These are phyloP conservation scores for Cladosporium sp. DNA, from an alignment of 2,329 filamentous ascomycete genomes.

Conservation along the genomic window DNA sequence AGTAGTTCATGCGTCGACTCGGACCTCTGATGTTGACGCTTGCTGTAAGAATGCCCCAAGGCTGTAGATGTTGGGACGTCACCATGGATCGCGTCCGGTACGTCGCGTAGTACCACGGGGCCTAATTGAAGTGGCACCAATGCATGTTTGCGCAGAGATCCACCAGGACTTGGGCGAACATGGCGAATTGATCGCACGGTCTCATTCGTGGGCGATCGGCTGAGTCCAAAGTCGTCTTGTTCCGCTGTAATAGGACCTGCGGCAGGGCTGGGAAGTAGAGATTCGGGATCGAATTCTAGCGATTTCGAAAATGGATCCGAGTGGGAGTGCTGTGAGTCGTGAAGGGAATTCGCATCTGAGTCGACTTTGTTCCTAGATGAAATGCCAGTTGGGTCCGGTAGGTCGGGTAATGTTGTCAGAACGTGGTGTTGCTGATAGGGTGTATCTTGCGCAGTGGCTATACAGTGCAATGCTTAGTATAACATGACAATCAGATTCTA, in stretches of 20 bases:
- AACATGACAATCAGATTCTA: background rate
- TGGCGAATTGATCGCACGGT: background rate
- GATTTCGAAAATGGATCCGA: constrained; percentile 16
- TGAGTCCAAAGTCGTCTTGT: background rate
- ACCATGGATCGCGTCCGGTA: background rate
- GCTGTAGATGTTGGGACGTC: background rate
- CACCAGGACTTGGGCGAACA: background rate
- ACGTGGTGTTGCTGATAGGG: background rate
- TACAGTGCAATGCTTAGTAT: background rate
- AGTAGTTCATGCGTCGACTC: constrained; percentile 15
- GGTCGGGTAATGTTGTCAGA: background rate
- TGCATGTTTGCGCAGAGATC: constrained; percentile 20
- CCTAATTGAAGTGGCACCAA: constrained; percentile 25
- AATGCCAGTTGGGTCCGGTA: background rate
- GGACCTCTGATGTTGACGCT: constrained; percentile 5
- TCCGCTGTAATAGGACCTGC: background rate
- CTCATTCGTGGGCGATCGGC: background rate
- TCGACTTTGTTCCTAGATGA: background rate
- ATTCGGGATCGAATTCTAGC: constrained; percentile 20
- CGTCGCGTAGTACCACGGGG: constrained; percentile 23
- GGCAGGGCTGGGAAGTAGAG: constrained; percentile 15
- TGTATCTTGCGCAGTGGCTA: background rate
- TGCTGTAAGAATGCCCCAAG: background rate
- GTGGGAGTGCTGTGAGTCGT: constrained; percentile 2
- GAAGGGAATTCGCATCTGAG: background rate